Base-by-base conservation (phyloP, 2,329 filamentous ascomycete species). In the Neodidymelliopsis sp. region DNA sequence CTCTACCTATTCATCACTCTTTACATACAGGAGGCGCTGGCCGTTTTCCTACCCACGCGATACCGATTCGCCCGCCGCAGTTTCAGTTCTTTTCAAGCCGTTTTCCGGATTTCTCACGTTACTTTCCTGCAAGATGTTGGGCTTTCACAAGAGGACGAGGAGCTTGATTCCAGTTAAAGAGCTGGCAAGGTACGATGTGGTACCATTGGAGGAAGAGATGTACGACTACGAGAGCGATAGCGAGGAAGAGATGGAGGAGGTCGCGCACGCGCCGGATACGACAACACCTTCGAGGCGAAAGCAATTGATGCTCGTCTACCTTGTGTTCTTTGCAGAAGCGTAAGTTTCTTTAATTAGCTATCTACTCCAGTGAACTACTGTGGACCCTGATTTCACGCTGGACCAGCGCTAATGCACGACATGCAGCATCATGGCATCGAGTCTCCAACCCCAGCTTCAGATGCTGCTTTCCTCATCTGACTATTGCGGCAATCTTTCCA, bases 271-370 rank as follows among this genome's bases (percentile, higher is more conserved):
- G 20, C 41, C 55, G 22, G 56, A 61, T 23, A 41, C 51, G 25
- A 50, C 55, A 18, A 48, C 56, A 43, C 10, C 6, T 15, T 16
- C 59, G 28, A 57, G 65, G 37, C 50, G 60, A 46, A 66, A 52
- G 37, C 74, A 78, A 52, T 49, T 77, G 56, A 65, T 63, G 42
- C 65, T 79, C 54, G 74, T 79, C 35, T 78, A 77, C 56, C 60
- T 77, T 19, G 59, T 79, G 19, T 77, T 78, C 47, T 66, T 79
- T n/a, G 76, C 76, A 6, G 77, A 79, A 66, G 76, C 76, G 67
- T 74, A 66, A 38, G 71, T 67, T 12, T 31, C 27, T 12, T 33
- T 34, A 15, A 22, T 4, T 23, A 44, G 24, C 35, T 40, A 22
- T 45, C 27, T 23, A 37, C 36, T 23, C 37, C 4, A 41, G 30